Evolutionary conservation across 768 basidiomycete species (phyloP), one percentile per base, ranked within the genome.

Genomic region (Cytidiella melzeri): DNA sequence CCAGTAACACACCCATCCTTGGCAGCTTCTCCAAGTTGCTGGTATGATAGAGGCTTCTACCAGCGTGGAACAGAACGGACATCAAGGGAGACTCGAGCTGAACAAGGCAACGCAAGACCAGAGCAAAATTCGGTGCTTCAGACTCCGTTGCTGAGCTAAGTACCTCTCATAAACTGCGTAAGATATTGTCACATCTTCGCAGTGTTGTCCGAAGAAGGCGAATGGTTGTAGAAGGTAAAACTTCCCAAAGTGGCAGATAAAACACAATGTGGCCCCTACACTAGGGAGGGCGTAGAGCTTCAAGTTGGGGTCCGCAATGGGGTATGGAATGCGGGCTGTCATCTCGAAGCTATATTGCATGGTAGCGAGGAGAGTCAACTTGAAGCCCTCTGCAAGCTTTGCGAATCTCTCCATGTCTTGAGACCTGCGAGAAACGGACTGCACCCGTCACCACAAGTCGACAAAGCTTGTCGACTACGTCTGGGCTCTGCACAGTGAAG

Each of bases 31-130:
- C 63, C 63, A 77, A 47, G 66, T 79, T 75, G 13, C 69, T 5
- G 2, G 67, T 34, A 50, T 67, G 76, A 64, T 76, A 77, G 0
- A 77, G 64, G 65, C 73, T 74, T 66, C 75, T 73, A n/a, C n/a
- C n/a, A 65, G 72, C 74, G 23, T 72, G 75, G 19, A 76, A 76
- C 51, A 66, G 0, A 40, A 71, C 63, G n/a, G 69, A 73, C 75
- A 75, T 77, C 67, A 76, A 73, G 5, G 54, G 43, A 5, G 46
- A 42, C 47, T 53, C 51, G 24, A 53, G 47, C n/a, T 53, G 38
- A 30, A 25, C 39, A 19, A 48, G 37, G 21, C 48, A 47, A 21
- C 41, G 39, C 25, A 53, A 4, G 41, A 53, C 19, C 2, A 47
- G 48, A 20, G 21, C 28, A 40, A 53, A 20, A 4, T 53, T 41